Percentiles rank a stretch among this genome's conserved stretches.
phyloP scores from a whole-genome alignment of 1,284 basidiomycete genomes.

The Cryptococcus wingfieldii region DNA sequence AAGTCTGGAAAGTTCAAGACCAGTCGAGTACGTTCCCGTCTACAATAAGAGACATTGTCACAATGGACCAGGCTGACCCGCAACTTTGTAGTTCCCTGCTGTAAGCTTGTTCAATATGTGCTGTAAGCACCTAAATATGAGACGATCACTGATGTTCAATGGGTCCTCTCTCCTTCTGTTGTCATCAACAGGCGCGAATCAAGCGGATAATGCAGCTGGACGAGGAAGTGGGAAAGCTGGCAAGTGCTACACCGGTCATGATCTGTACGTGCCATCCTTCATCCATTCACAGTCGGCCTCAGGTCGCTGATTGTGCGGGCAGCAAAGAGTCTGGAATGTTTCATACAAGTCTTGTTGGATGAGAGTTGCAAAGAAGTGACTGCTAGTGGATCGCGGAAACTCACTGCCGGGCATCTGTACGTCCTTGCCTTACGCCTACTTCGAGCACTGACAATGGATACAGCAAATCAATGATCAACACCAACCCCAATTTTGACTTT shows the following conservation, averaged over 20 bases:
- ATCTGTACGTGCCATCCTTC: conserved; percentile 74
- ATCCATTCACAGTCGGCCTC: neutral
- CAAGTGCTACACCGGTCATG: conserved; percentile 92
- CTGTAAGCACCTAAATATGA: neutral
- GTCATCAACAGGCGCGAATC: conserved; percentile 70
- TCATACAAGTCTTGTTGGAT: conserved; percentile 81
- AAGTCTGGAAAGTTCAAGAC: conserved; percentile 33
- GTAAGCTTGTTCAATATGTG: conserved; percentile 17
- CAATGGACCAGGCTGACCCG: neutral
- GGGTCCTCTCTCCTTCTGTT: conserved; percentile 2
- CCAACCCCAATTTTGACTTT: conserved; percentile 88
- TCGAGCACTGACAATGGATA: conserved; percentile 1
- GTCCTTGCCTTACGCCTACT: conserved; percentile 32
- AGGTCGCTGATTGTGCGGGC: conserved; percentile 3
- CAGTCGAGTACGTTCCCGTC: conserved; percentile 26
- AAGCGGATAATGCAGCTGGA: conserved; percentile 99
- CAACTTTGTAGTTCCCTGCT: conserved; percentile 34
- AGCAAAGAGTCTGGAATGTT: conserved; percentile 96
- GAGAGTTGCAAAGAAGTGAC: conserved; percentile 77
- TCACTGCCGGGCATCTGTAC: conserved; percentile 91
- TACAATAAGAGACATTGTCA: neutral
- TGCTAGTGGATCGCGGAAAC: conserved; percentile 77
- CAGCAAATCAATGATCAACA: conserved; percentile 91
- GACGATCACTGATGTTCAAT: neutral
- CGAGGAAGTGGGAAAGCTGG: conserved; percentile 98